Evolutionary conservation across 2,329 filamentous ascomycete species (phyloP), one percentile per base, ranked within the genome.

Genomic region (Cadophora luteo-olivacea): DNA sequence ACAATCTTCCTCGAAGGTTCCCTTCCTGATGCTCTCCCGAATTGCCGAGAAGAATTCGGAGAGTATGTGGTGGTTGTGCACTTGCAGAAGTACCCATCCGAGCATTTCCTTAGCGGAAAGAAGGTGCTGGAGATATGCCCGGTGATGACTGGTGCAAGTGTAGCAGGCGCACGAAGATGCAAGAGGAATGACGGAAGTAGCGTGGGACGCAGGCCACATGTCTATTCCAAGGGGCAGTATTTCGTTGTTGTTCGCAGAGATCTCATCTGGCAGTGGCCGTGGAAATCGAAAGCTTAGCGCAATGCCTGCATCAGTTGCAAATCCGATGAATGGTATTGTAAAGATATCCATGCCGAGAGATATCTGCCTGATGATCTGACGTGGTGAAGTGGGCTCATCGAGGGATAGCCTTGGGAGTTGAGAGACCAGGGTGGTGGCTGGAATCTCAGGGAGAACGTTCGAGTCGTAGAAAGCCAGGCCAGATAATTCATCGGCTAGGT

Each of bases 81-180:
- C 86, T 79, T 98, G 95, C 8, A 99, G 84, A 8, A 99, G 84
- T 0, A 91, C 92, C 96, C 96, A 99, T 29, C 91, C 95, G 4
- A 97, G 88, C 96, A 99, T 98, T 80, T 99, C 96, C 77, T 94
- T 97, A 0, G 96, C 94, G 58, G 88, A 85, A 6, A 99, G 87
- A 0, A 98, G 85, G 79, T 99, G 96, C 72, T 94, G 91, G 45
- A 99, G 77, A 79, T 92, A 99, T 0, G 96, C 95, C 61, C 91
- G 85, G 80, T 97, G 93, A 79, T 98, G 95, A 22, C 86, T 87
- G 1, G 84, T 87, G 83, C 96, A 99, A 25, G 93, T 84, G 79
- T 97, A 95, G 84, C 96, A 99, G 62, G 81, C 74, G 79, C 96
- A 99, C 19, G 80, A 84, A 6, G 84, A 75, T 0, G 80, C 77